phyloP scores from a whole-genome alignment of 192 early-diverging fungal genomes.

The Kappamyces sp. region DNA sequence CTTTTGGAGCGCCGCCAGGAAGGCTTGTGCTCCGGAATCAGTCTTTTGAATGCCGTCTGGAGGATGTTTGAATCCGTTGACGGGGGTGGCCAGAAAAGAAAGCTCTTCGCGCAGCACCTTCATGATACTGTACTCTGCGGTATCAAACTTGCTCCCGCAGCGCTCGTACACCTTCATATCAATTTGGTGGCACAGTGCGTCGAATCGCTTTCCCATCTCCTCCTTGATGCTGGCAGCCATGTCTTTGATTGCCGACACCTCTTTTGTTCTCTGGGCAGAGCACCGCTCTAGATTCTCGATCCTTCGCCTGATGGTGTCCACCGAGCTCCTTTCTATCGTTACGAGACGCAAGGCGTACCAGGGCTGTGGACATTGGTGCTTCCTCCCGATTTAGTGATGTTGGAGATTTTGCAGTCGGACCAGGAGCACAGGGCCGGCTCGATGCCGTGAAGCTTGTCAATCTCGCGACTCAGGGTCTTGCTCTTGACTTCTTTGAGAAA shows the following conservation, averaged over 20 bases:
- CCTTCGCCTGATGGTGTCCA: slow-evolving; percentile 27
- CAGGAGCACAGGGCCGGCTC: slow-evolving; percentile 18
- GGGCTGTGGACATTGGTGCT: slow-evolving; percentile 23
- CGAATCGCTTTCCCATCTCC: slow-evolving; percentile 24
- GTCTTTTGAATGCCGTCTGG: slow-evolving; percentile 3
- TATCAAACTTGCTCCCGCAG: slow-evolving; percentile 22
- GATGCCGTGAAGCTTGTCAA: slow-evolving; percentile 36
- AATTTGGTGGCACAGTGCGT: slow-evolving; percentile 17
- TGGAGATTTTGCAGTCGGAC: slow-evolving; percentile 24
- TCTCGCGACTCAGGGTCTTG: slow-evolving; percentile 33
- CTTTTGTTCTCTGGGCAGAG: slow-evolving; percentile 20
- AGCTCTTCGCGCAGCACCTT: slow-evolving; percentile 4
- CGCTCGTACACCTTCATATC: slow-evolving; percentile 24
- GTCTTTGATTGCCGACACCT: slow-evolving; percentile 34
- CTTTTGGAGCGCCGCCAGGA: background rate
- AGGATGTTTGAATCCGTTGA: slow-evolving; percentile 9
- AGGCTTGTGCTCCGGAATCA: background rate
- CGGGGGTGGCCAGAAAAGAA: slow-evolving; percentile 4
- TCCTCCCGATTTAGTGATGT: slow-evolving; percentile 35
- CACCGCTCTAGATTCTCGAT: slow-evolving; percentile 27
- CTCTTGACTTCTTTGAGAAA: slow-evolving; percentile 38
- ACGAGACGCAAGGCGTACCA: slow-evolving; percentile 9
- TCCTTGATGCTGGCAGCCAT: slow-evolving; percentile 20
- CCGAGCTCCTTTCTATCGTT: slow-evolving; percentile 20
- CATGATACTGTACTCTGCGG: slow-evolving; percentile 18